Conservation (phyloP, 495 filamentous ascomycete genomes). For the Tuber borchii region DNA sequence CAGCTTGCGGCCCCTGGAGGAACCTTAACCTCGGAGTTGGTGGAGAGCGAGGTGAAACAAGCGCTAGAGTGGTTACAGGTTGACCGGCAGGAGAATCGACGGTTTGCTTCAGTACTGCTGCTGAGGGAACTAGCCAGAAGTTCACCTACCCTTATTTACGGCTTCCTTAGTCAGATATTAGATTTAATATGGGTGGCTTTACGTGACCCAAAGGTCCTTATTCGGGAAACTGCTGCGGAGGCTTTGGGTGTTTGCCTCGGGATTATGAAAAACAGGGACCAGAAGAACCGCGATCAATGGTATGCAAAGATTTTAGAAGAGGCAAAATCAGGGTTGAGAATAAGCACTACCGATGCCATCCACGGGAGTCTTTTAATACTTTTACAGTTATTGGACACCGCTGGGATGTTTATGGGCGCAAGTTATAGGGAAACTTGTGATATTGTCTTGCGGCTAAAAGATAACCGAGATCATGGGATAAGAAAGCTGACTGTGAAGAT, state of each 20-base stretch:
- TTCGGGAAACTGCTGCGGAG: constrained; percentile 83
- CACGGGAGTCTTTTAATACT: constrained; percentile 88
- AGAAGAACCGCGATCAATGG: constrained; percentile 72
- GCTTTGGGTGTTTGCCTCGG: constrained; percentile 87
- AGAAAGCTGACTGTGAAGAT: constrained; percentile 78
- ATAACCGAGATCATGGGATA: constrained; percentile 80
- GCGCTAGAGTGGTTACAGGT: constrained; percentile 92
- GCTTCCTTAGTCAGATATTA: constrained; percentile 81
- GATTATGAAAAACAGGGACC: constrained; percentile 86
- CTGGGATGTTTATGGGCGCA: constrained; percentile 97
- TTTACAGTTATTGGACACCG: constrained; percentile 82
- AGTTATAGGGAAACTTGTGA: constrained; percentile 83
- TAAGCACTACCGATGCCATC: constrained; percentile 70
- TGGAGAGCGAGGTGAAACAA: constrained; percentile 91
- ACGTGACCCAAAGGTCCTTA: constrained; percentile 78
- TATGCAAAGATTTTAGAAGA: constrained; percentile 83
- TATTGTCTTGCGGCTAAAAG: constrained; percentile 79
- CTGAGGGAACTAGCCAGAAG: constrained; percentile 83
- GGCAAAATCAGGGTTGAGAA: constrained; percentile 67
- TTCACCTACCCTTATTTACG: constrained; percentile 87
- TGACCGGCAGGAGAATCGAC: constrained; percentile 84
- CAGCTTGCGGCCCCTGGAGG: constrained; percentile 86
- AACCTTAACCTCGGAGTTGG: constrained; percentile 88
- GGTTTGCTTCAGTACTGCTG: constrained; percentile 84
- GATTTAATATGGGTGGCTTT: constrained; percentile 93